phyloP scores from a whole-genome alignment of 345 rosid genomes.

The Cardamine resedifolia region DNA sequence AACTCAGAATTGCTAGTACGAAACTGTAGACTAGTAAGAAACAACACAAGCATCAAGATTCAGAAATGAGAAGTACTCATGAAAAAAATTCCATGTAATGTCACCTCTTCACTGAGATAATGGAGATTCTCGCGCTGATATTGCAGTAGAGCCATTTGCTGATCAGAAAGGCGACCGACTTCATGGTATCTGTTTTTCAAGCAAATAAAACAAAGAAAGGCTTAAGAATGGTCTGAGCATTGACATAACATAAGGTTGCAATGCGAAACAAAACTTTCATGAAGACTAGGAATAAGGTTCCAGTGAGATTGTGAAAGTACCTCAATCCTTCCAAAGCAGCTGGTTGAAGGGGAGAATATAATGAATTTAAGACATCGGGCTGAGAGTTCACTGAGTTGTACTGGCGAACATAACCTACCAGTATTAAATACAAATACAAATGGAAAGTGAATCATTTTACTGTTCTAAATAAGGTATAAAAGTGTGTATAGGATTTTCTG shows the following conservation, averaged over 20 bases:
- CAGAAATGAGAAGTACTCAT: not conserved
- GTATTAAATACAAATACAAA: constrained; percentile 11
- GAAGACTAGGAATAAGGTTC: not conserved
- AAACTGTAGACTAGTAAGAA: constrained; percentile 5
- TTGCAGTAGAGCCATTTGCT: constrained; percentile 97
- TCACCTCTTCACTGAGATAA: constrained; percentile 91
- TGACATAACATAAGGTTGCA: not conserved
- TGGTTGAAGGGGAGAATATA: constrained; percentile 95
- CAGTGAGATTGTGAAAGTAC: constrained; percentile 38
- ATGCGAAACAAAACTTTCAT: not conserved
- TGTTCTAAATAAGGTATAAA: not conserved
- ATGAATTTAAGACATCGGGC: constrained; percentile 90
- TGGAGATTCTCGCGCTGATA: constrained; percentile 99
- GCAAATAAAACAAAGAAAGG: constrained; percentile 16
- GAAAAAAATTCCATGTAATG: not conserved
- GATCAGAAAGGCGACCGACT: constrained; percentile 87
- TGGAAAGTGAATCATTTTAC: not conserved
- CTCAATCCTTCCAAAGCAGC: constrained; percentile 91
- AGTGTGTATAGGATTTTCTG: not conserved
- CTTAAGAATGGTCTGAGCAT: not conserved
- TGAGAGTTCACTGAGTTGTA: constrained; percentile 89
- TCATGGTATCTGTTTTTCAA: constrained; percentile 66
- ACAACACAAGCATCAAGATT: constrained; percentile 13
- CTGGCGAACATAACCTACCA: constrained; percentile 77
- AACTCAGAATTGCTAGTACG: not conserved